Base-by-base conservation (phyloP, 1,284 basidiomycete genomes). In the Pulveroboletus sp. region DNA sequence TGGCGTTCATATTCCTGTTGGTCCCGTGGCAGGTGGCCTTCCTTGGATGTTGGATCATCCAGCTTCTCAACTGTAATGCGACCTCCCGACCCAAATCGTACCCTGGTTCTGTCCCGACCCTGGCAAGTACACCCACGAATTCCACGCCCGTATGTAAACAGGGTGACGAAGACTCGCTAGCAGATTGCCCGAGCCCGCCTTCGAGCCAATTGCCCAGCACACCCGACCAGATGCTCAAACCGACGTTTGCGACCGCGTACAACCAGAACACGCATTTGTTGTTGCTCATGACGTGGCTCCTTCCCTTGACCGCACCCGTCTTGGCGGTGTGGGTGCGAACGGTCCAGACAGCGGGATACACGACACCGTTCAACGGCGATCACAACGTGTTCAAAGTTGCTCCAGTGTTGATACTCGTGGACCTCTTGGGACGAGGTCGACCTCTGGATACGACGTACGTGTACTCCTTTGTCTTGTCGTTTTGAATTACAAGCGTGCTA, bases 1-100 rank as follows among this genome's bases (percentile, higher is more conserved):
- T 87, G 43, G 58, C 83, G 14, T 74, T 88, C 15, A 86, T 94
- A 42, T 82, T 87, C 60, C 64, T 93, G 28, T 75, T 92, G 55
- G 78, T 96, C 22, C 95, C 96, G 0, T 94, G 92, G 82, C 94
- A 97, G 72, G 90, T 96, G 31, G 92, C 89, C 2, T 94, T 91
- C 70, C 80, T 96, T 17, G 85, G 91, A 35, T 86, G 87, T 61
- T 93, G 89, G 81, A 62, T 89, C 17, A 82, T 93, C 40, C 91
- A 95, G 59, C 75, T 93, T 45, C 77, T 81, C 63, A 84, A 82
- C 40, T 89, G 86, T 65, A 80, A 81, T 33, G 48, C 61, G 59
- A 49, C 49, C 3, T 54, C 36, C 40, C 61, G 62, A 49, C 54
- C 52, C 46, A 59, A 58, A 33, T 26, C 62, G 17, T 65, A 62